Evolutionary conservation across 2,329 filamentous ascomycete genomes (phyloP), one percentile per base, ranked within the genome.

Genomic region (Venturiaceae sp.): DNA sequence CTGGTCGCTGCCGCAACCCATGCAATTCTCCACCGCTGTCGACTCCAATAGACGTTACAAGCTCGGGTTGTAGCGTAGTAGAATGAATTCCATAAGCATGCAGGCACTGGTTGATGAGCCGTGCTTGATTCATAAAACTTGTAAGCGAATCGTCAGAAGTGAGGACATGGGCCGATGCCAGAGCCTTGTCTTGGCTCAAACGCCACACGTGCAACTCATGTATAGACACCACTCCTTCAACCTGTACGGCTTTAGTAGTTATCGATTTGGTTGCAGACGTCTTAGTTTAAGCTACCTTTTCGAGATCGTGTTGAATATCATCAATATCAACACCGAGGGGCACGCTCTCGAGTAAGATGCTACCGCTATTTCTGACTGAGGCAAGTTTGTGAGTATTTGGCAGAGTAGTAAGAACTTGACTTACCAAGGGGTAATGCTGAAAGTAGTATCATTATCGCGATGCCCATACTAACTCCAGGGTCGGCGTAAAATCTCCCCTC

Each of bases 181-280:
- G 77, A 3, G 81, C 76, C 65, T 88, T 89, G 55, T 78, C 77
- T 70, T 92, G 85, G 66, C 87, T 83, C 3, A 91, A 76, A 2
- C 83, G 78, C 87, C 88, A 91, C 61, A 90, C 81, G 63, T 89
- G 86, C n/a, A 91, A 74, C 64, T 90, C 85, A 62, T 90, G 86
- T 13, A 90, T 78, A 0, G 83, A 83, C 19, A 81, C 68, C 19
- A 90, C 78, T 0, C 86, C 86, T 0, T 82, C 78, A 36, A 90
- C 83, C 81, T 86, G 39, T 54, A 69, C n/a, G n/a, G n/a, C n/a
- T n/a, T n/a, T n/a, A n/a, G n/a, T n/a, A n/a, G n/a, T n/a, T n/a
- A n/a, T n/a, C n/a, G n/a, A n/a, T n/a, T n/a, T n/a, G n/a, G n/a
- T n/a, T n/a, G n/a, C n/a, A n/a, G n/a, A n/a, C n/a, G 11, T 11